Evolutionary conservation across 1,284 basidiomycete species (phyloP).

Genomic region (Rugosomyces carneus): DNA sequence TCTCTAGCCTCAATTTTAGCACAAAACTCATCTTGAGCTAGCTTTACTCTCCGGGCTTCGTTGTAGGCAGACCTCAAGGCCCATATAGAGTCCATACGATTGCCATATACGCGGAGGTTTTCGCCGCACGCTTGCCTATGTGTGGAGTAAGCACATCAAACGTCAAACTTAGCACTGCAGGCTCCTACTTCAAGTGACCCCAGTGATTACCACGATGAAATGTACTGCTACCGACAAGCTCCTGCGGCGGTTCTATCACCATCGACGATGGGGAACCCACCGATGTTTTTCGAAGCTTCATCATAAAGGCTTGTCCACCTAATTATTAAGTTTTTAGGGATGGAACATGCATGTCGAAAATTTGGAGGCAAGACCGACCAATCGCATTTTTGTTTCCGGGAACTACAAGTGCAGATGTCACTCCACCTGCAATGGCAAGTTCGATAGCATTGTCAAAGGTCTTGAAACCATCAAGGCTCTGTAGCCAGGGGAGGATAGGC

Average conservation of each 20-base stretch:
- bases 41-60: slow-evolving; percentile 65
- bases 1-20: slow-evolving; percentile 48
- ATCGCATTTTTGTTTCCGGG: slow-evolving; percentile 54
- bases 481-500: slow-evolving; percentile 51
- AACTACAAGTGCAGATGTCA: slow-evolving; percentile 45
- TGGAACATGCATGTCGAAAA: background rate
- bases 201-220: slow-evolving; percentile 32
- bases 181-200: slow-evolving; percentile 55
- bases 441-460: slow-evolving; percentile 46
- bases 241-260: slow-evolving; percentile 58
- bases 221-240: slow-evolving; percentile 29
- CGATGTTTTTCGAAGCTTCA: slow-evolving; percentile 57
- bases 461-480: slow-evolving; percentile 45
- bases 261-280: slow-evolving; percentile 56
- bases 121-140: slow-evolving; percentile 60
- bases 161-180: background rate
- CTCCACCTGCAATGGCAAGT: slow-evolving; percentile 46
- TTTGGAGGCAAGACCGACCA: slow-evolving; percentile 30
- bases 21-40: slow-evolving; percentile 70
- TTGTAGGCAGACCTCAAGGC: slow-evolving; percentile 54
- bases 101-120: slow-evolving; percentile 35
- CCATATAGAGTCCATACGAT: slow-evolving; percentile 62
- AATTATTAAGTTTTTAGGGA: slow-evolving; percentile 2
- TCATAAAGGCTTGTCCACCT: slow-evolving; percentile 66
- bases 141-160: background rate